Conservation (phyloP, 192 early-diverging fungal species). For the Obelidium mucronatum region DNA sequence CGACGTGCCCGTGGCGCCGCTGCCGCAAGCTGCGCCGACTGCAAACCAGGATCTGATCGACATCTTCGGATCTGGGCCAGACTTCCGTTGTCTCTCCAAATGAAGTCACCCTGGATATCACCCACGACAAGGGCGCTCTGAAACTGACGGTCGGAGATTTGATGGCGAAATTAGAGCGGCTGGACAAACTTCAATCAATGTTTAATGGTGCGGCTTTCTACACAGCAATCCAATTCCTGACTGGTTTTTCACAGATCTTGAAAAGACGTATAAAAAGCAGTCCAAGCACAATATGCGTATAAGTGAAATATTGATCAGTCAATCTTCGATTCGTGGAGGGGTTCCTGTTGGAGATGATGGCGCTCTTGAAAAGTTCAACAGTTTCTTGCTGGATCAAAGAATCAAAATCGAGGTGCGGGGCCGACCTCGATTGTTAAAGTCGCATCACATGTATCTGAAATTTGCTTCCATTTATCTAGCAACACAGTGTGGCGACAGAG, state of each 20-base stretch:
- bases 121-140: conserved; percentile 16
- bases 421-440: too few species aligned
- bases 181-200: conserved; percentile 29
- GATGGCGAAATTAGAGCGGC: conserved; percentile 21
- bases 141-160: conserved; percentile 12
- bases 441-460: too few species aligned
- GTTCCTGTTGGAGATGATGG: conserved; percentile 24
- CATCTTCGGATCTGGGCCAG: not conserved
- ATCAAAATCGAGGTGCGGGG: not conserved
- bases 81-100: not conserved
- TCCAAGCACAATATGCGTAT: conserved; percentile 13
- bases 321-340: conserved; percentile 10
- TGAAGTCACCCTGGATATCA: conserved; percentile 9
- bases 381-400: not conserved
- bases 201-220: conserved; percentile 24
- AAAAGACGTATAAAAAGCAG: conserved; percentile 18
- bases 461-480: too few species aligned
- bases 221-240: not conserved
- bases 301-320: conserved; percentile 2
- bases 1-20: not conserved
- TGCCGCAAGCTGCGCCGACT: not conserved
- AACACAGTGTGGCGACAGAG: too few species aligned
- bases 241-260: conserved; percentile 14
- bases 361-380: not conserved
- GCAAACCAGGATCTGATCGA: not conserved